A percentile compares a stretch with the other conserved stretches of the same genome.
These are phyloP conservation scores for Paramecium pentaurelia DNA, from an alignment of 73 alveolate species.

Conservation along the genomic window DNA sequence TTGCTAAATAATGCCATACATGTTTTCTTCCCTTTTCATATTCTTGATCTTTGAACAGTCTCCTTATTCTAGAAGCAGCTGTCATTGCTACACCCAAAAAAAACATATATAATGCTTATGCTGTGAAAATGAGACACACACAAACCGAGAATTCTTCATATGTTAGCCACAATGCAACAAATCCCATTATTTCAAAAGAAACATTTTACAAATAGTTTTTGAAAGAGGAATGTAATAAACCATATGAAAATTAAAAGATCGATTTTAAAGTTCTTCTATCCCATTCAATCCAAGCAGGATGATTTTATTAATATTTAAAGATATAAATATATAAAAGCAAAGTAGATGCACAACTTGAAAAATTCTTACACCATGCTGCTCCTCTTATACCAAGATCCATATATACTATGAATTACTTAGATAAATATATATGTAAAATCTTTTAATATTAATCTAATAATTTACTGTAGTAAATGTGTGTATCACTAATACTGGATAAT, in stretches of 20 bases:
- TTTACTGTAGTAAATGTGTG: constrained; percentile 14
- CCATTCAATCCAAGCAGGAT: constrained; percentile 47
- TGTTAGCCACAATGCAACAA: not conserved
- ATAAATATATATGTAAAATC: not conserved
- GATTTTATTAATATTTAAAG: not conserved
- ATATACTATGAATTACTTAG: not conserved
- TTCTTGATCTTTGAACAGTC: not conserved
- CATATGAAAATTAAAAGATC: not conserved
- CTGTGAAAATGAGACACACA: constrained; percentile 4
- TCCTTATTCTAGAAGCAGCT: not conserved
- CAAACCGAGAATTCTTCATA: constrained; percentile 33
- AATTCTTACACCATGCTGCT: constrained; percentile 38
- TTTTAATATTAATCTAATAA: not conserved
- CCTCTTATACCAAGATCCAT: constrained; percentile 30
- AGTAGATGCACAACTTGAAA: not conserved
- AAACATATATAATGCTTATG: not conserved
- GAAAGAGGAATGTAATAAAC: not conserved
- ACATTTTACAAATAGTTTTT: not conserved
- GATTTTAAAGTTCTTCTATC: constrained; percentile 19
- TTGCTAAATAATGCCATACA: not conserved
- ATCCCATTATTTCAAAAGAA: constrained; percentile 3
- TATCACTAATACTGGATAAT: not conserved
- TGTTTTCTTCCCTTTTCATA: not conserved
- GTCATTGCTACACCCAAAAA: constrained; percentile 27
- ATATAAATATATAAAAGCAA: not conserved